Evolutionary conservation across 1,284 basidiomycete genomes (phyloP), one percentile per base, ranked within the genome.

Genomic region (Malassezia slooffiae): DNA sequence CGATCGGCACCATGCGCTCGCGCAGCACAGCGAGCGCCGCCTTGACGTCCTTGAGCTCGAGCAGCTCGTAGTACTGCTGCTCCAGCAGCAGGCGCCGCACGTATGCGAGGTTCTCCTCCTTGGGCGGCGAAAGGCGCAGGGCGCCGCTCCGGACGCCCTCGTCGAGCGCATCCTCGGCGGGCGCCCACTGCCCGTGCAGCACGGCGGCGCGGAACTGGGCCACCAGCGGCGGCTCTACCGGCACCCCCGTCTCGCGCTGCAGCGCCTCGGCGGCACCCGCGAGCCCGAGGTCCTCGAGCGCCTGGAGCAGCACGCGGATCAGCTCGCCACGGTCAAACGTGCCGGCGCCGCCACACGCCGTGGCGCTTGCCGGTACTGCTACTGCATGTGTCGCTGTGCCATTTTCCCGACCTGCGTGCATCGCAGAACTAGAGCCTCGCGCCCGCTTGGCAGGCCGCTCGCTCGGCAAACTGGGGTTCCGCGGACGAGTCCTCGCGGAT

Each of bases 31-130:
- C 77, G 29, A 97, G 73, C 9, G 93, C 91, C 55, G 79, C 77
- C 41, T 85, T 84, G 10, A 80, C 83, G 70, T 82, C 81, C 50
- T 79, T 77, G 2, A 79, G 75, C 63, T 96, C 91, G 37, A 97
- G 75, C n/a, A 86, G 75, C 67, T 97, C 91, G 32, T 97, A 76
- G 70, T 95, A 97, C 72, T 93, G 90, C 76, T 97, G 91, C 72
- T 85, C 82, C 47, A 82, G 81, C 46, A 97, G 83, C 53, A 90
- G 74, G 71, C 91, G 93, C 52, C 77, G 80, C 16, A 85, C 81
- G 58, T 83, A 38, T 15, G 30, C 31, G 9, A 26, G n/a, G 29
- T 15, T n/a, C n/a, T n/a, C n/a, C n/a, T n/a, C n/a, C n/a, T n/a
- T n/a, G n/a, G n/a, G n/a, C n/a, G n/a, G n/a, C n/a, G n/a, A n/a